Evolutionary conservation across 2,329 filamentous ascomycete genomes (phyloP).

Genomic region (Fusarium cicatricum): DNA sequence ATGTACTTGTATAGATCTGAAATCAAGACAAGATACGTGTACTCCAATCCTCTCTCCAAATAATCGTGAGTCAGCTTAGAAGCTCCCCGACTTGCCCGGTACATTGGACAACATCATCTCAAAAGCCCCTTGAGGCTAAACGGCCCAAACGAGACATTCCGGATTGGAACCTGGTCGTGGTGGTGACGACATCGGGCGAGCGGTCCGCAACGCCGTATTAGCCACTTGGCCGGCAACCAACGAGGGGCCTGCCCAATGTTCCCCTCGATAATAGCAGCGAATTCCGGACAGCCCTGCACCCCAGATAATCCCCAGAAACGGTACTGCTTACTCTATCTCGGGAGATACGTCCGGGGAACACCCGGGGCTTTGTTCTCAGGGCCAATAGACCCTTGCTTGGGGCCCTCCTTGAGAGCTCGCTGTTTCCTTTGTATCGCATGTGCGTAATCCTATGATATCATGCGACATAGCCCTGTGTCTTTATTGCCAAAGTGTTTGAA

Average conservation of each 20-base stretch:
- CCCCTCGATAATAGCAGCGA: slow-evolving; percentile 3
- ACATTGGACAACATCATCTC: slow-evolving; percentile 11
- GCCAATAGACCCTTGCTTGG: background rate
- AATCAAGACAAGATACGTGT: slow-evolving; percentile 18
- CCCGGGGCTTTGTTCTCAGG: slow-evolving; percentile 13
- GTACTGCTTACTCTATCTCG: slow-evolving; percentile 7
- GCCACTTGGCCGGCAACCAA: slow-evolving; percentile 27
- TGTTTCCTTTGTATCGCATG: background rate
- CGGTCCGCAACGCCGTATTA: slow-evolving; percentile 33
- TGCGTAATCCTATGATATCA: background rate
- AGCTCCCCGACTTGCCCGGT: slow-evolving; percentile 11
- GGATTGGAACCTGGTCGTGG: slow-evolving; percentile 9
- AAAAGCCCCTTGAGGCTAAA: slow-evolving; percentile 5
- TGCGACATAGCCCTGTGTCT: background rate
- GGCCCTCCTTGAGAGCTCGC: background rate
- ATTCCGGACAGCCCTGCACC: slow-evolving; percentile 14
- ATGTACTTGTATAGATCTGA: slow-evolving; percentile 24
- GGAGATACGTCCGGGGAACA: background rate
- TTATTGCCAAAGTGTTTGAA: background rate
- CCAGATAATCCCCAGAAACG: slow-evolving; percentile 21
- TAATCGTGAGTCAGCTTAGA: slow-evolving; percentile 1
- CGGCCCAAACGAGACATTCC: slow-evolving; percentile 3
- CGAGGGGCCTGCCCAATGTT: slow-evolving; percentile 7
- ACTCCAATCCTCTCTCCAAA: slow-evolving; percentile 9
- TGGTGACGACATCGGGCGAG: slow-evolving; percentile 19